Evolutionary conservation across 2,329 filamentous ascomycete genomes (phyloP), one percentile per base, ranked within the genome.

Genomic region (Aspergillus puulaauensis): DNA sequence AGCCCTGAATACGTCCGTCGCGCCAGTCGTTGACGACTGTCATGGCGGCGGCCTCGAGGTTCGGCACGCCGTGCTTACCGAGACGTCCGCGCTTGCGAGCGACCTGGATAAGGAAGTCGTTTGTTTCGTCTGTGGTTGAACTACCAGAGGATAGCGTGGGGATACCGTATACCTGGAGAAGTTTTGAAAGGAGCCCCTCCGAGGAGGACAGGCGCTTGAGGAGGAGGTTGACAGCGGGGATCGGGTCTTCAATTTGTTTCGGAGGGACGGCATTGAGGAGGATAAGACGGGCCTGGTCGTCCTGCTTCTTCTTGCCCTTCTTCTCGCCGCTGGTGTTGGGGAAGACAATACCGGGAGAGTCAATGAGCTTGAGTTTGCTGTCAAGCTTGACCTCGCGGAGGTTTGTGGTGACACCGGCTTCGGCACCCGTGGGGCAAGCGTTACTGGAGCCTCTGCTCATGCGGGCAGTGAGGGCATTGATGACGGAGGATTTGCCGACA

Each of bases 21-120:
- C 95, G 86, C 91, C 95, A 96, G 79, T 99, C 95, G n/a, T 87
- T 95, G 57, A 99, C 86, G 56, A 99, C 93, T 0, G 91, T 89
- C 83, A 95, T 93, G 62, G 93, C 95, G 7, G 95, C 93, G 54
- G 90, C 87, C 65, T 86, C 82, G 58, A 98, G 76, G 75, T 98
- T 99, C 44, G 95, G 95, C 15, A 98, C 83, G 61, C 95, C 95
- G 19, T 93, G 93, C 66, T 90, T 89, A 51, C 93, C 91, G 15
- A 99, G 82, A 57, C 95, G 83, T 53, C 95, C 95, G 60, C 95
- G 85, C 81, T 96, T 97, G 68, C 95, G 86, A 5, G 95, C 95
- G 12, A 99, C 93, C 73, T 99, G 93, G 54, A 98, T 86, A 37
- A 99, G 78, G 79, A 98, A 98, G 74, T 97, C 91, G 15, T 87